A percentile compares a stretch with the other conserved stretches of the same genome.
phyloP scores from a whole-genome alignment of 108 stramenopile species.

The Halocafeteria seosinensis region DNA sequence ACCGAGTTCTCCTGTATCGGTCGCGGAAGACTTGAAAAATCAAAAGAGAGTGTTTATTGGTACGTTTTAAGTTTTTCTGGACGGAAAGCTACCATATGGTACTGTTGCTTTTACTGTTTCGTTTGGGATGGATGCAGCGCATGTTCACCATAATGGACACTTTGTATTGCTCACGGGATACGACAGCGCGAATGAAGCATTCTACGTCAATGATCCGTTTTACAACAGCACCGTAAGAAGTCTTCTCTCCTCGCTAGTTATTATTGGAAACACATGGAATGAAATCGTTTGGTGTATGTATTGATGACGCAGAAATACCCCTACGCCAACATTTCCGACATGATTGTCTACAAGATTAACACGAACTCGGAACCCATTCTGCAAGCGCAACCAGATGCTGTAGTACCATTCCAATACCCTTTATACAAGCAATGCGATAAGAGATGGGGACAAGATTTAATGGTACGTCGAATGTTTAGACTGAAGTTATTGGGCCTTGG shows the following conservation, averaged over 20 bases:
- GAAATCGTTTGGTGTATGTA: no score
- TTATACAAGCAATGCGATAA: conserved; percentile 10
- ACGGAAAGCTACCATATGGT: no score
- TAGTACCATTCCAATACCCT: conserved; percentile 4
- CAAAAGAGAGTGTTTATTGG: no score
- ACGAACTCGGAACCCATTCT: neutral
- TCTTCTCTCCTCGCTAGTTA: no score
- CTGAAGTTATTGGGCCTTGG: no score
- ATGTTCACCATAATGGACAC: conserved; percentile 13
- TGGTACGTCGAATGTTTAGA: no score
- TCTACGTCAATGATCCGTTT: conserved; percentile 14
- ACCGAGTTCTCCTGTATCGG: neutral
- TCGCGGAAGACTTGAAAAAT: no score
- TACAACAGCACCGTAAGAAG: conserved; percentile 1
- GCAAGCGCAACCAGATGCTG: neutral
- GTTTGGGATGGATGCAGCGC: neutral
- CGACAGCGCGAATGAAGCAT: neutral
- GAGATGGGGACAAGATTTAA: conserved; percentile 10
- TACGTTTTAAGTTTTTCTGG: no score
- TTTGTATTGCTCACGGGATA: conserved; percentile 12
- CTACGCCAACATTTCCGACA: conserved; percentile 6
- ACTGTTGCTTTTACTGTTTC: no score
- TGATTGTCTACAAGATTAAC: conserved; percentile 2
- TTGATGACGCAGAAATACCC: no score
- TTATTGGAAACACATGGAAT: no score